Evolutionary conservation across 768 basidiomycete species (phyloP).

Genomic region (Leccinum boreale): DNA sequence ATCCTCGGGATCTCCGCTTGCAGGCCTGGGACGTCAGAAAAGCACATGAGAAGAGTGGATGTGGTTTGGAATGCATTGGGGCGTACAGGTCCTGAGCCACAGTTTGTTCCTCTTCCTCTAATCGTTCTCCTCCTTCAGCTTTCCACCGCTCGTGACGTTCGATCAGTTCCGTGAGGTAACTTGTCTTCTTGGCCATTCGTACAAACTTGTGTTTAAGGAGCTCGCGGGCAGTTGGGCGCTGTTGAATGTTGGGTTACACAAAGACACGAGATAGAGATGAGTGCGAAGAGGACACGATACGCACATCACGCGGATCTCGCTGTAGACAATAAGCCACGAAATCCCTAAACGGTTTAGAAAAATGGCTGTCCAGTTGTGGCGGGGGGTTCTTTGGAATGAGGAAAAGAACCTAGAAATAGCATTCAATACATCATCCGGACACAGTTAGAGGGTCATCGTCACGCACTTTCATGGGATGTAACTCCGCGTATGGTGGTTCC

Average conservation of each 20-base stretch:
- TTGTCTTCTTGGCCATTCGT: conserved; percentile 91
- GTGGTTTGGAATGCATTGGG: neutral
- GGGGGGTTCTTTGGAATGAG: conserved; percentile 98
- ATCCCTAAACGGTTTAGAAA: conserved; percentile 90
- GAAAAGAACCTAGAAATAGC: conserved; percentile 73
- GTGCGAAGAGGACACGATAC: conserved; percentile 22
- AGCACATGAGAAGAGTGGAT: neutral
- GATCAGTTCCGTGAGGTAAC: conserved; percentile 91
- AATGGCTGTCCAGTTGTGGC: conserved; percentile 83
- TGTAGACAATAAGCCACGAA: conserved; percentile 93
- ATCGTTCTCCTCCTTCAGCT: conserved; percentile 54
- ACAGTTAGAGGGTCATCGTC: neutral
- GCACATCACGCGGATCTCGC: conserved; percentile 87
- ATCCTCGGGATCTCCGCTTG: conserved; percentile 67
- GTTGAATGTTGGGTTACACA: conserved; percentile 19
- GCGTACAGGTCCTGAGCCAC: conserved; percentile 63
- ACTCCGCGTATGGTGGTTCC: conserved; percentile 96
- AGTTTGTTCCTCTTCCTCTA: conserved; percentile 42
- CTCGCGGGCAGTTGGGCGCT: conserved; percentile 95
- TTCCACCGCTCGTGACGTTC: conserved; percentile 94
- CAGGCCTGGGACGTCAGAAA: conserved; percentile 36
- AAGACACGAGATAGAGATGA: conserved; percentile 1
- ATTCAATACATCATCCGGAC: neutral
- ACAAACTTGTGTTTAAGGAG: conserved; percentile 96
- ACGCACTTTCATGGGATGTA: conserved; percentile 97